Percentiles rank a stretch among this genome's conserved stretches.
These are phyloP conservation scores for Aspergillus ochraceus DNA, from an alignment of 2,329 filamentous ascomycete species.

Conservation along the genomic window DNA sequence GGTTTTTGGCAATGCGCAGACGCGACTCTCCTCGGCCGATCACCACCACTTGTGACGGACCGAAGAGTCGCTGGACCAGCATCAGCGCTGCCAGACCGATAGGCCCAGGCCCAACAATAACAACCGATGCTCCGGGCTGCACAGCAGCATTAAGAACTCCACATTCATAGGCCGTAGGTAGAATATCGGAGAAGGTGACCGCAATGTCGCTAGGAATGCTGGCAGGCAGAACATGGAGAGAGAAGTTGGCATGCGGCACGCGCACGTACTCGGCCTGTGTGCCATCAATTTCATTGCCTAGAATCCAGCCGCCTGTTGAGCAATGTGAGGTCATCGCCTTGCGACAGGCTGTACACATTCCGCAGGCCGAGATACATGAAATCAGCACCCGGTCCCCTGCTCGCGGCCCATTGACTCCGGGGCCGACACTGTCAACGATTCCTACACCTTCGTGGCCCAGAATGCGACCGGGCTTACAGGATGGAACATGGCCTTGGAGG, in stretches of 20 bases:
- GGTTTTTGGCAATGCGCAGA: conserved; percentile 46
- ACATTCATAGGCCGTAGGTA: conserved; percentile 58
- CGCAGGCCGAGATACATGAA: conserved; percentile 54
- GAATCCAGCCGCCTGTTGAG: conserved; percentile 55
- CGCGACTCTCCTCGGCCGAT: conserved; percentile 54
- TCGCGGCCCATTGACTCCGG: conserved; percentile 47
- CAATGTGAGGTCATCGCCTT: conserved; percentile 57
- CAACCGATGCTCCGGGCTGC: conserved; percentile 53
- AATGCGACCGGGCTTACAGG: conserved; percentile 46
- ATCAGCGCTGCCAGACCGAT: conserved; percentile 57
- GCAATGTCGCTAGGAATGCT: conserved; percentile 44
- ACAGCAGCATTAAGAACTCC: conserved; percentile 55
- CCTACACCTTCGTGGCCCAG: conserved; percentile 58
- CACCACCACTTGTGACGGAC: conserved; percentile 52
- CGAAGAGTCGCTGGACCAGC: conserved; percentile 55
- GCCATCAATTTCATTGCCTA: conserved; percentile 56
- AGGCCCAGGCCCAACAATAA: conserved; percentile 57
- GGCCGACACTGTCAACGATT: conserved; percentile 47
- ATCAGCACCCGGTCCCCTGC: conserved; percentile 56
- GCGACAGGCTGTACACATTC: conserved; percentile 53
- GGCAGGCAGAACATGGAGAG: conserved; percentile 47
- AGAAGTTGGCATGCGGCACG: conserved; percentile 53
- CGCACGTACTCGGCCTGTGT: conserved; percentile 58
- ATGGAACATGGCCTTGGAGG: conserved; percentile 53
- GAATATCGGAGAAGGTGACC: conserved; percentile 53